Percentiles rank a stretch among this genome's conserved stretches.
Conservation (phyloP, 2,329 filamentous ascomycete genomes). For the Paraphoma chrysanthemicola region DNA sequence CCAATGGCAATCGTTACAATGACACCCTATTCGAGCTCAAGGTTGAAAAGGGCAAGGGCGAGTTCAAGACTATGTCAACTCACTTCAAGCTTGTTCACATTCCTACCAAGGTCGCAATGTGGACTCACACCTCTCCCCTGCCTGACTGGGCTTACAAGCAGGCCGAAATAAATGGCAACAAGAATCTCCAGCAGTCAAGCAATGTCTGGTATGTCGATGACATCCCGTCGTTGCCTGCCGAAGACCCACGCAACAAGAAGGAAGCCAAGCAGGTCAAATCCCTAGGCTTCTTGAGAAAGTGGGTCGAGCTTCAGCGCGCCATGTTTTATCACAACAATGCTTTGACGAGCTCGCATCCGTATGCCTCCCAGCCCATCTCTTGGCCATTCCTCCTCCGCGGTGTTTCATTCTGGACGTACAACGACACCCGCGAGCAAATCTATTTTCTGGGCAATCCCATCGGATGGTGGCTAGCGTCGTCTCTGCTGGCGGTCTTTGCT, state of each 20-base stretch:
- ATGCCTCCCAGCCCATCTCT: constrained; percentile 91
- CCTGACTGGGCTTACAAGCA: constrained; percentile 98
- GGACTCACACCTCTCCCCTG: constrained; percentile 94
- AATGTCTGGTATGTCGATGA: constrained; percentile 96
- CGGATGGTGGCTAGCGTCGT: constrained; percentile 96
- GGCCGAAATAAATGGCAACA: constrained; percentile 99
- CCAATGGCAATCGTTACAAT: constrained; percentile 75
- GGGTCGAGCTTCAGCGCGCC: constrained; percentile 92
- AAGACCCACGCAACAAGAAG: constrained; percentile 76
- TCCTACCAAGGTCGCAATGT: constrained; percentile 97
- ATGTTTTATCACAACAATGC: constrained; percentile 99
- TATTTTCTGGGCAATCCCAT: constrained; percentile 98
- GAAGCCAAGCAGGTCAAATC: constrained; percentile 80
- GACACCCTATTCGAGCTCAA: constrained; percentile 94
- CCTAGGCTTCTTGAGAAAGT: constrained; percentile 90
- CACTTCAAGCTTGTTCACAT: constrained; percentile 97
- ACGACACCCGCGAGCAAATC: constrained; percentile 92
- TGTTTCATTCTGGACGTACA: constrained; percentile 99
- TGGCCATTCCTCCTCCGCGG: constrained; percentile 98
- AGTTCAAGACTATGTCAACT: constrained; percentile 88
- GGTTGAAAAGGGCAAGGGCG: constrained; percentile 82
- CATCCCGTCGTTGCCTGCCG: constrained; percentile 77
- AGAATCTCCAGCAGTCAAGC: constrained; percentile 86
- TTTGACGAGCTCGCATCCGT: constrained; percentile 94
- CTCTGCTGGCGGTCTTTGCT: constrained; percentile 88